These are phyloP conservation scores for Fusarium praegraminearum DNA, from an alignment of 2,329 filamentous ascomycete genomes.

Conservation along the genomic window DNA sequence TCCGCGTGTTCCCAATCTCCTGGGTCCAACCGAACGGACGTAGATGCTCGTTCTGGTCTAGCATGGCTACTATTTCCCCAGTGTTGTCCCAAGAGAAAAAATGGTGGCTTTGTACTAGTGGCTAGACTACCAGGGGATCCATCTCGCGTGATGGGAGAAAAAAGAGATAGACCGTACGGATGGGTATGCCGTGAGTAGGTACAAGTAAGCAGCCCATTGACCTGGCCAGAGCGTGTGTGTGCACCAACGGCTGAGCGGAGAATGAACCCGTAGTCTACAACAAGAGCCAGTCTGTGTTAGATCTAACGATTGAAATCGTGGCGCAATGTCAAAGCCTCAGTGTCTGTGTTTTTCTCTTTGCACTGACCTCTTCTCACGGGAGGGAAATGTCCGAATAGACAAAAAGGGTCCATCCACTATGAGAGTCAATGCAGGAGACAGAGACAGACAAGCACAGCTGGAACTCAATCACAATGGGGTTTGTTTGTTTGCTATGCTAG, in stretches of 20 bases:
- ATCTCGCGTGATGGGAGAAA: not conserved
- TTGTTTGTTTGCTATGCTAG: not conserved
- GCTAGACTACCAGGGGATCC: not conserved
- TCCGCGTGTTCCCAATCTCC: not conserved
- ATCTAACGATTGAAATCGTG: slow-evolving; percentile 11
- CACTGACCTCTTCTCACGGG: not conserved
- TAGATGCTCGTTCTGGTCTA: not conserved
- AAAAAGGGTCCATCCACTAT: not conserved
- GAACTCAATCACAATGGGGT: not conserved
- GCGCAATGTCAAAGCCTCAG: slow-evolving; percentile 8
- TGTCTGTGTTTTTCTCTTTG: not conserved
- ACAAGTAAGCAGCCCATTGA: not conserved
- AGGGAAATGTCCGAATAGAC: not conserved
- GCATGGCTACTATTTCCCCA: not conserved
- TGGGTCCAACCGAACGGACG: not conserved
- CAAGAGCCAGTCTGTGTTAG: not conserved
- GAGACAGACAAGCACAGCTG: too few relatives aligned
- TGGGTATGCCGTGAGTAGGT: too few relatives aligned
- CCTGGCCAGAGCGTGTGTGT: not conserved
- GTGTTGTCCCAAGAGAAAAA: not conserved
- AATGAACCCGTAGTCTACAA: not conserved
- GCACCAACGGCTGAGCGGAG: slow-evolving; percentile 15
- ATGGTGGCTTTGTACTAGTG: not conserved
- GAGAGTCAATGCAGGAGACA: not conserved
- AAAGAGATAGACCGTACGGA: not conserved